A percentile compares a stretch with the other conserved stretches of the same genome.
These are phyloP conservation scores for Termitomyces sp. DNA, from an alignment of 768 basidiomycete species.

Conservation along the genomic window DNA sequence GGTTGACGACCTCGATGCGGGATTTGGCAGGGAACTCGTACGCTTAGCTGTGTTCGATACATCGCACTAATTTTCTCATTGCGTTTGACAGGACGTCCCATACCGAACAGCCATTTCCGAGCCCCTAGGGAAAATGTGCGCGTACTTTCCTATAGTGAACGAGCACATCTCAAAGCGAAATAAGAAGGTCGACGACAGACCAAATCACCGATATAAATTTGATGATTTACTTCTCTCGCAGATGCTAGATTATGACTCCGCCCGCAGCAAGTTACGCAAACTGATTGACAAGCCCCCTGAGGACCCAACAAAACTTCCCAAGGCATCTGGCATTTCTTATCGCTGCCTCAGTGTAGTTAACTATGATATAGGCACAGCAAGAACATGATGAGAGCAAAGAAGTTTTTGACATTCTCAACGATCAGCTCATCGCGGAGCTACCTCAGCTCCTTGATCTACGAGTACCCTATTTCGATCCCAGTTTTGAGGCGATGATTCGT, in stretches of 20 bases:
- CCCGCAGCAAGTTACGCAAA: conserved; percentile 87
- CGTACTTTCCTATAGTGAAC: conserved; percentile 91
- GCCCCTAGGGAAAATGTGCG: conserved; percentile 94
- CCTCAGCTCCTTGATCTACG: conserved; percentile 93
- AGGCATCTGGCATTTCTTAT: conserved; percentile 20
- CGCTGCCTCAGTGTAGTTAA: background rate
- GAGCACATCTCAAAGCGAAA: conserved; percentile 92
- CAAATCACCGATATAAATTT: conserved; percentile 4
- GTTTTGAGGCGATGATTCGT: conserved; percentile 98
- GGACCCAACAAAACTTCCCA: conserved; percentile 88
- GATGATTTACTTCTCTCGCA: background rate
- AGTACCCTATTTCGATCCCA: conserved; percentile 97
- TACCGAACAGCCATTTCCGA: conserved; percentile 95
- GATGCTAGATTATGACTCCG: conserved; percentile 95
- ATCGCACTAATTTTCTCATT: conserved; percentile 1
- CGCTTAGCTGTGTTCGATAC: conserved; percentile 21
- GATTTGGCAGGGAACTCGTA: conserved; percentile 83
- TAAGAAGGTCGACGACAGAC: conserved; percentile 70
- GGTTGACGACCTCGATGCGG: conserved; percentile 89
- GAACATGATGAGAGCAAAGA: conserved; percentile 95
- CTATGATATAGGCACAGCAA: conserved; percentile 73
- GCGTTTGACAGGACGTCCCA: conserved; percentile 70
- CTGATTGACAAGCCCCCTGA: conserved; percentile 89
- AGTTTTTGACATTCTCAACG: conserved; percentile 90
- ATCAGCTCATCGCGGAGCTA: conserved; percentile 86